Evolutionary conservation across 73 alveolate species (phyloP).

Genomic region (Tetrahymena thermophila): DNA sequence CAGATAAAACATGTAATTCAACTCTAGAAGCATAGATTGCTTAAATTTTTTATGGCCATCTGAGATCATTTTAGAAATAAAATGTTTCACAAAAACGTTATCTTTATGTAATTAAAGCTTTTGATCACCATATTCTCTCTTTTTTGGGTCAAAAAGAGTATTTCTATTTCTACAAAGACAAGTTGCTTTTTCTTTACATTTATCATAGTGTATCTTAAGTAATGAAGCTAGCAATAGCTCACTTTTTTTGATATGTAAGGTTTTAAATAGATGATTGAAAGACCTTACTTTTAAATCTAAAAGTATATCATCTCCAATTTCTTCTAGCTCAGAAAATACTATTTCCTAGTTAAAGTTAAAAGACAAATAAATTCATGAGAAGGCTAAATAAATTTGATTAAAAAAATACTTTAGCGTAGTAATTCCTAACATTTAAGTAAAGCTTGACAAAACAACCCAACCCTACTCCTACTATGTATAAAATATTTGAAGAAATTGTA

Average conservation of each 20-base stretch:
- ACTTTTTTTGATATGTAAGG: slow-evolving; percentile 11
- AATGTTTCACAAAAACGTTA: slow-evolving; percentile 30
- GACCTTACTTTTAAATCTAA: slow-evolving; percentile 31
- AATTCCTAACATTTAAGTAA: slow-evolving; percentile 20
- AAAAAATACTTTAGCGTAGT: slow-evolving; percentile 16
- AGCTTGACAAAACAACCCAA: slow-evolving; percentile 22
- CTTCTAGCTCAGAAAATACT: slow-evolving; percentile 27
- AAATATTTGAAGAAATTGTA: slow-evolving; percentile 7
- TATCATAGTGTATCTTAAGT: slow-evolving; percentile 34
- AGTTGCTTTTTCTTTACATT: slow-evolving; percentile 9
- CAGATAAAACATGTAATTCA: slow-evolving; percentile 24
- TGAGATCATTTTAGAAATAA: slow-evolving; percentile 26
- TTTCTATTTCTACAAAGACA: slow-evolving; percentile 25
- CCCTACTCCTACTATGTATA: slow-evolving; percentile 28
- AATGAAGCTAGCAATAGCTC: slow-evolving; percentile 31
- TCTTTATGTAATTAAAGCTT: slow-evolving; percentile 27
- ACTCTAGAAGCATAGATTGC: slow-evolving; percentile 15
- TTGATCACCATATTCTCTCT: slow-evolving; percentile 6
- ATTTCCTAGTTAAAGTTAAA: background rate
- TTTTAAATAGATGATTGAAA: slow-evolving; percentile 11
- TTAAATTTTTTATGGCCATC: slow-evolving; percentile 36
- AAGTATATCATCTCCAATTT: slow-evolving; percentile 9
- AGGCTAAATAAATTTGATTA: background rate
- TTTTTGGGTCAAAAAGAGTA: slow-evolving; percentile 20
- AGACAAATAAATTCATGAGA: background rate